Conservation (phyloP, 1,284 basidiomycete species). For the Irpex sp. region DNA sequence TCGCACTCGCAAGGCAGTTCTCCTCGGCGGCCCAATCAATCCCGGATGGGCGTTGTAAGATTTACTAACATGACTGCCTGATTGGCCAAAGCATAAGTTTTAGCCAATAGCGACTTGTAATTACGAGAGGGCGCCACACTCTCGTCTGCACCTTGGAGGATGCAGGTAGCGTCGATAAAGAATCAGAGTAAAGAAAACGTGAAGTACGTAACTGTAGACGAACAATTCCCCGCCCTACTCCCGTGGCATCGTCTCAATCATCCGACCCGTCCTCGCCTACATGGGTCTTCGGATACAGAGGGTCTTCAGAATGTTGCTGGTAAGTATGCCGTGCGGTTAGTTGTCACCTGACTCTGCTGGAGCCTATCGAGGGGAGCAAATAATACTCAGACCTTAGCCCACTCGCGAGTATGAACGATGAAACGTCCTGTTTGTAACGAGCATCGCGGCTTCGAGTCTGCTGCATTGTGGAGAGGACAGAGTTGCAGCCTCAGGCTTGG, state of each 20-base stretch:
- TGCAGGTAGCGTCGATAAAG: background rate
- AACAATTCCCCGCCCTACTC: conserved; percentile 5
- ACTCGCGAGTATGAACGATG: conserved; percentile 20
- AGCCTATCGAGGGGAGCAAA: conserved; percentile 19
- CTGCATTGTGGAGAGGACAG: conserved; percentile 2
- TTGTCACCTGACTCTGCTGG: conserved; percentile 19
- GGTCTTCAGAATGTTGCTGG: conserved; percentile 17
- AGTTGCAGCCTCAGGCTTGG: background rate
- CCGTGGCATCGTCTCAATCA: conserved; percentile 7
- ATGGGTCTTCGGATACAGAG: conserved; percentile 13
- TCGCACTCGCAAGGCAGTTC: background rate
- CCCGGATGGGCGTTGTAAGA: background rate
- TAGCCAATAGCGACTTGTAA: background rate
- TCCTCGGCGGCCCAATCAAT: background rate
- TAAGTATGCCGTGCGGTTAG: conserved; percentile 16
- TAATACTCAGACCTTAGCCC: conserved; percentile 30
- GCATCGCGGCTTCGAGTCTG: conserved; percentile 25
- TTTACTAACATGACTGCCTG: background rate
- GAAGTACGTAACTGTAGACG: conserved; percentile 7
- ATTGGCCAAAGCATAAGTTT: background rate
- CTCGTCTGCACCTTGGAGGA: background rate
- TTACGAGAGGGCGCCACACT: conserved; percentile 5
- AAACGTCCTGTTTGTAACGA: conserved; percentile 21
- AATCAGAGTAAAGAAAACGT: background rate
- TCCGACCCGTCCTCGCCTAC: background rate